phyloP scores from a whole-genome alignment of 1,139 yeast species.

The Debaryomyces coudertii region DNA sequence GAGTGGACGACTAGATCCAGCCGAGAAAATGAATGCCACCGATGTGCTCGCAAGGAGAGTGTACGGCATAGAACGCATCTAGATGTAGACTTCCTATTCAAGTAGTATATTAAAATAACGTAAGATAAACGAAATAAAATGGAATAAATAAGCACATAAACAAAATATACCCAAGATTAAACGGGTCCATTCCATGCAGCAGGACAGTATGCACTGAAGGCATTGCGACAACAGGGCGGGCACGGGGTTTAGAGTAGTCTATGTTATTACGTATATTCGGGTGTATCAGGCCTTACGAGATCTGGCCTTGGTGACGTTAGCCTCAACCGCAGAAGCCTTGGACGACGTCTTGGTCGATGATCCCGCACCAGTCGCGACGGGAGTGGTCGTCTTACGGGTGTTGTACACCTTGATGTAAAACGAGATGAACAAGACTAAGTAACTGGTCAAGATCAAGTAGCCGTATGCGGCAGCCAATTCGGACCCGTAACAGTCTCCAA shows the following conservation, averaged over 20 bases:
- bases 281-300: conserved; percentile 16
- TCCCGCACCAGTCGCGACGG: conserved; percentile 13
- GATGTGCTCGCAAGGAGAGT: not conserved
- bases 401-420: conserved; percentile 90
- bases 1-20: not conserved
- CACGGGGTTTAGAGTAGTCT: not conserved
- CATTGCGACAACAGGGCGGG: not conserved
- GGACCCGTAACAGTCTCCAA: conserved; percentile 89
- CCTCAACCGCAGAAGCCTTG: conserved; percentile 8
- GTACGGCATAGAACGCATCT: not conserved
- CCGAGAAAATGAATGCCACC: not conserved
- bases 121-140: conserved; percentile 1
- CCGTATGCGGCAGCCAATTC: conserved; percentile 93
- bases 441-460: conserved; percentile 84
- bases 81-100: conserved; percentile 1
- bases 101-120: conserved; percentile 1
- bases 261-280: not conserved
- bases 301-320: conserved; percentile 24
- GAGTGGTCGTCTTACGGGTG: conserved; percentile 31
- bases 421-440: conserved; percentile 86
- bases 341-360: conserved; percentile 13
- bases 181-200: not conserved
- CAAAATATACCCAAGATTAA: too few species aligned
- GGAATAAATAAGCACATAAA: conserved; percentile 3
- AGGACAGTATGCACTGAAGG: too few species aligned